Evolutionary conservation across 2,329 filamentous ascomycete species (phyloP), one percentile per base, ranked within the genome.

Genomic region (Pseudovirgaria hyperparasitica): DNA sequence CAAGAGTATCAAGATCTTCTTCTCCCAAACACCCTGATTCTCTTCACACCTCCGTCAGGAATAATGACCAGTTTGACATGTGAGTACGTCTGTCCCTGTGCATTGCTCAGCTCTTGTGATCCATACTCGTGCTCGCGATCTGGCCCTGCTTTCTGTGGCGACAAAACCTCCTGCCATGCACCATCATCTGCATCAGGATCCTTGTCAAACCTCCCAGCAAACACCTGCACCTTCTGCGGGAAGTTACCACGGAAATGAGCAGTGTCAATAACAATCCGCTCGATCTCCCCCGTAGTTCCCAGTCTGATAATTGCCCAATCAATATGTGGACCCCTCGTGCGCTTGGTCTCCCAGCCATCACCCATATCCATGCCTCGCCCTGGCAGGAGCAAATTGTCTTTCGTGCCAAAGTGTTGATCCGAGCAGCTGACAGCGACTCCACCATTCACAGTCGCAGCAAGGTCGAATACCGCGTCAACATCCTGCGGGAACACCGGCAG

Each of bases 51-150:
- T 18, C 87, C 86, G 54, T 96, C 86, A 0, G 87, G 87, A 40
- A 93, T 82, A 50, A 94, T 90, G 18, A 82, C 80, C 50, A 96
- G 63, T 67, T 92, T 94, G 13, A 86, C 74, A 57, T 90, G 85
- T 9, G 79, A 84, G 45, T 82, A 80, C 3, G 63, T 58, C 47
- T 62, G 65, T 19, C 72, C 70, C 39, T 65, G 59, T 11, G 72
- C 60, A 31, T 63, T 45, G 39, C 51, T 49, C 37, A 63, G 34
- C 29, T 41, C 42, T 9, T 56, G 49, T 13, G 17, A 36, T 27
- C 39, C 58, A 47, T 78, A 81, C 36, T 69, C 65, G 48, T 84
- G 78, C 57, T 85, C 79, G 42, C 63, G 61, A 48, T 87, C 80
- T 11, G 81, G 75, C 2, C 74, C 73, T 32, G 73, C 77, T 55